Base-by-base conservation (phyloP, 305 asterid species). In the Fraxinus angustifolia region DNA sequence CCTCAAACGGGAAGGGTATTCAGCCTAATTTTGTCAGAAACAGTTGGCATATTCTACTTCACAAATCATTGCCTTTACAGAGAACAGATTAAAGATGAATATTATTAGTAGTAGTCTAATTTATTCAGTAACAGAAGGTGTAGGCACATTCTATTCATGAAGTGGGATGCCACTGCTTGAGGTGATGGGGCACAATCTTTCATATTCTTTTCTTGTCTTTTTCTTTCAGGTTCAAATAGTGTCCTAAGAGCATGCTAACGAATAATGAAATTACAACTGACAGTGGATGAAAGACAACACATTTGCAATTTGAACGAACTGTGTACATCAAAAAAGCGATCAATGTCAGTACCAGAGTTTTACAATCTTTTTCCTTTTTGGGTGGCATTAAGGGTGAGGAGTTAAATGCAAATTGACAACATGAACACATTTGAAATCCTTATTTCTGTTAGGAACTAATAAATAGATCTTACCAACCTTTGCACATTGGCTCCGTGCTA, bases 401-500 rank as follows among this genome's bases (percentile, higher is more conserved):
- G 33, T 21, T 62, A 62, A 62, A 62, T 8, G 34, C 72, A 30
- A 62, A 62, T 56, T 56, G 67, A 23, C 73, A 65, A 65, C 16
- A 28, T 26, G 35, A 68, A 11, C 40, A 31, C 19, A 31, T 38
- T 68, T 16, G 75, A 68, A 35, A 31, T 68, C 42, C 17, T 68
- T 67, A 30, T 5, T 67, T 68, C 40, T 31, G 23, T 53, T 48
- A 28, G 75, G 36, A 75, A 65, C 33, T 75, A 28, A 71, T 78
- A 26, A 38, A 80, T 79, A 33, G 80, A 58, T 78, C 21, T 79
- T 78, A 79, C 95, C 68, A 81, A 95, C 99, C 99, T 95, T 95
- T 79, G 99, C 98, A 82, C 99, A 95, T 79, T 90, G 94, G 87
- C 84, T 95, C 73, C 98, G 94, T 62, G 99, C 97, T 79, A 70